phyloP scores from a whole-genome alignment of 768 basidiomycete genomes.

The Pulveroboletus ravenelii region DNA sequence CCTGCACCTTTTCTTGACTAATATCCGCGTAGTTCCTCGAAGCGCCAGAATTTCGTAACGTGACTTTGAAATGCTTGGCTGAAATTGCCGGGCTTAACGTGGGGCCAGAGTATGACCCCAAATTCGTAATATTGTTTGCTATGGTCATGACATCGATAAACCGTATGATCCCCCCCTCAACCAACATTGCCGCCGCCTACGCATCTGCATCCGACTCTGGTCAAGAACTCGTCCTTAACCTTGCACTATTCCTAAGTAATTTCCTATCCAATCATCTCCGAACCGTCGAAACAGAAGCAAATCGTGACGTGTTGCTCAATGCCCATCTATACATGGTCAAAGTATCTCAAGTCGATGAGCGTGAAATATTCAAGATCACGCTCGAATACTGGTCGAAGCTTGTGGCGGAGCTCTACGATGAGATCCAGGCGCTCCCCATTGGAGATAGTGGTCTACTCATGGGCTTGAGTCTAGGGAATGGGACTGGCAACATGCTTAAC shows the following conservation, averaged over 20 bases:
- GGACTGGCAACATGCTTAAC: conserved; percentile 62
- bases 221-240: conserved; percentile 95
- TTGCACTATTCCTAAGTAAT: conserved; percentile 95
- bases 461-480: conserved; percentile 74
- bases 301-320: conserved; percentile 91
- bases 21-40: conserved; percentile 75
- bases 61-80: conserved; percentile 93
- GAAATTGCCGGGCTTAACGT: conserved; percentile 95
- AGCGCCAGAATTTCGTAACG: conserved; percentile 93
- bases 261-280: conserved; percentile 92
- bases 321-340: conserved; percentile 99
- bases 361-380: conserved; percentile 99
- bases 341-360: conserved; percentile 95
- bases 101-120: conserved; percentile 94
- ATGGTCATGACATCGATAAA: conserved; percentile 98
- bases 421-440: conserved; percentile 88
- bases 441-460: conserved; percentile 84
- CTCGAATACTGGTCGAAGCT: conserved; percentile 97
- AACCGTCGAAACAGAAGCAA: conserved; percentile 86
- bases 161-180: conserved; percentile 93
- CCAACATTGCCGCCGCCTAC: conserved; percentile 92
- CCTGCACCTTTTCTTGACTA: conserved; percentile 11
- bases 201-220: conserved; percentile 84
- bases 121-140: conserved; percentile 95
- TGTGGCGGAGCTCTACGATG: conserved; percentile 94